Evolutionary conservation across 176 grass and related monocot species (phyloP).

Genomic region (Areca catechu): DNA sequence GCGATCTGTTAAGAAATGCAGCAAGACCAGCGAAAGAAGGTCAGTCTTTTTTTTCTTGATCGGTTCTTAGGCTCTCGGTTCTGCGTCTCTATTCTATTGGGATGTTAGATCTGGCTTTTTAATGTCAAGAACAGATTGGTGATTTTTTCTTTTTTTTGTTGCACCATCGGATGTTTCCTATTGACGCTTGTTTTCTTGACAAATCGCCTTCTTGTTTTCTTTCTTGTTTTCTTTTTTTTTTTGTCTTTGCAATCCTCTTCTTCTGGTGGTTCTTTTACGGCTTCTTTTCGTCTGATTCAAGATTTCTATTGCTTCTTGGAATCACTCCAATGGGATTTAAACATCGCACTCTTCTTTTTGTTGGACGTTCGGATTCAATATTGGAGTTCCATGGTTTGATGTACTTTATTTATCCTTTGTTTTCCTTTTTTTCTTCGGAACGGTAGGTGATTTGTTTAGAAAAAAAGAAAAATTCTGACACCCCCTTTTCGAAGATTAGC

Average conservation of each 20-base stretch:
- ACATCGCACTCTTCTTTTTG: conserved; percentile 12
- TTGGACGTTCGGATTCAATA: conserved; percentile 18
- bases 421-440: no score
- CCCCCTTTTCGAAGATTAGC: conserved; percentile 3
- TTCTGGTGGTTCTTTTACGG: background rate
- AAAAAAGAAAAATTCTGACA: conserved; percentile 6
- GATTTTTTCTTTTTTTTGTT: background rate
- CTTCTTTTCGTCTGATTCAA: conserved; percentile 8
- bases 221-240: no score
- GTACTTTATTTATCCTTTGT: background rate
- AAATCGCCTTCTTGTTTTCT: no score
- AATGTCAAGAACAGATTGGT: background rate
- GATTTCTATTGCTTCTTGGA: no score
- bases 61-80: background rate
- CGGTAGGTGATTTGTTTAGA: conserved; percentile 6
- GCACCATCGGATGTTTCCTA: no score
- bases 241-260: no score
- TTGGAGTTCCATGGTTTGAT: background rate
- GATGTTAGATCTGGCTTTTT: background rate
- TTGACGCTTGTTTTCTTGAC: no score
- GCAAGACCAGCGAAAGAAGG: conserved; percentile 44
- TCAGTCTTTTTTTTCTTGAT: conserved; percentile 7
- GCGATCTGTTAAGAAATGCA: conserved; percentile 22
- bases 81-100: conserved; percentile 1
- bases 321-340: background rate